Base-by-base conservation (phyloP, 1,284 basidiomycete genomes). In the Porodaedalea pini region DNA sequence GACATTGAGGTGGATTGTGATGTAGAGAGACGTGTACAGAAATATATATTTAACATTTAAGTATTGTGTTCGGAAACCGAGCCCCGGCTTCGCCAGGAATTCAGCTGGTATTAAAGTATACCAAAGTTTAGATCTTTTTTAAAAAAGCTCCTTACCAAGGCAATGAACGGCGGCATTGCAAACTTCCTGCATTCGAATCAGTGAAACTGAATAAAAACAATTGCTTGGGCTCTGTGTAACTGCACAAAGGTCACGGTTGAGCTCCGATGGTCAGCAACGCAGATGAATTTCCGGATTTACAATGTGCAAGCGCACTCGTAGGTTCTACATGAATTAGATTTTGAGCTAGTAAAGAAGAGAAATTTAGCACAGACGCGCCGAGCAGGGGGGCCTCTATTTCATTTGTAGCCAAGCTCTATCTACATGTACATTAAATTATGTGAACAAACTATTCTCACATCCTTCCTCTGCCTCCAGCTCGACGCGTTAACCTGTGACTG, bases 371-470 rank as follows among this genome's bases (percentile, higher is more conserved):
- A 2, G 58, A 67, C 23, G 75, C 70, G 6, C 72, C 79, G 25
- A 81, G 72, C 5, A 83, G 69, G 7, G 80, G 80, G 60, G 78
- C 40, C 68, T 70, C 27, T 67, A 69, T 63, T 82, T 82, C 51
- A 79, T 62, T 21, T 69, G 57, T 10, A 67, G 49, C 79, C 80
- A 82, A 17, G 75, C 70, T 23, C 68, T 66, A 5, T 52, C 51
- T 17, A 81, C 62, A 54, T 76, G 77, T 5, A 66, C 63, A 54
- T 76, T 77, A 7, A 66, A 62, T 15, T 61, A 47, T 51, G 56
- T 55, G 56, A 67, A 67, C 15, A 67, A 36, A 13, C 39, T 36
- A 1, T 56, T 19, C 13, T 60, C 58, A 8, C 60, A 62, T 53
- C 62, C 61, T 32, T 67, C 50, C 3, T 51, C 51, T 57, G 25